These are phyloP conservation scores for Phytophthora brassicae DNA, from an alignment of 352 stramenopile genomes.

Conservation along the genomic window DNA sequence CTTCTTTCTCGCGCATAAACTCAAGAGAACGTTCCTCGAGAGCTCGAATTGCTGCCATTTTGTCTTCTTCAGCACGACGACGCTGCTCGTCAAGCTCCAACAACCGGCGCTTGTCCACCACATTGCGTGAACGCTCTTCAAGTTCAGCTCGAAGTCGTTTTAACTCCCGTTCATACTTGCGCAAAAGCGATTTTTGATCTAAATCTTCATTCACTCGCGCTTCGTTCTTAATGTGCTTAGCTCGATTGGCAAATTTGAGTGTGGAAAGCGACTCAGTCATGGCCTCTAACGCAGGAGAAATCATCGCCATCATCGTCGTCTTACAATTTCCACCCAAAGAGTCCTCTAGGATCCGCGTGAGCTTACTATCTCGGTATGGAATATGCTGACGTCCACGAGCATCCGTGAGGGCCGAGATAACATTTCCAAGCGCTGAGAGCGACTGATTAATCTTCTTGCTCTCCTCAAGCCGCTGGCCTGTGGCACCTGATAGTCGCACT, in stretches of 20 bases:
- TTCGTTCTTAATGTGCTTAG: constrained; percentile 93
- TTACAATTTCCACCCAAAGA: constrained; percentile 93
- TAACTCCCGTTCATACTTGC: constrained; percentile 95
- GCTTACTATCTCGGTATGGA: constrained; percentile 92
- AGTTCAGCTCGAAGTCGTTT: constrained; percentile 92
- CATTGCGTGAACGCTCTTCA: constrained; percentile 91
- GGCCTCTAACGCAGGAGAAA: constrained; percentile 87
- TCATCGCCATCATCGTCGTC: constrained; percentile 97
- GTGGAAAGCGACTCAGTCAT: constrained; percentile 92
- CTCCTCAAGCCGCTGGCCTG: constrained; percentile 87
- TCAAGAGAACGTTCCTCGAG: constrained; percentile 90
- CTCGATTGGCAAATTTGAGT: constrained; percentile 94
- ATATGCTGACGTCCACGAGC: constrained; percentile 89
- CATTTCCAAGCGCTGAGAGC: constrained; percentile 88
- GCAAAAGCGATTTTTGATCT: constrained; percentile 91
- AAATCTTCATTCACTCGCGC: constrained; percentile 92
- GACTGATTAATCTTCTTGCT: constrained; percentile 95
- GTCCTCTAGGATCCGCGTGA: constrained; percentile 92
- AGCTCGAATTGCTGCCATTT: constrained; percentile 93
- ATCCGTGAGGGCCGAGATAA: constrained; percentile 91
- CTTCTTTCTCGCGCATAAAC: constrained; percentile 95
- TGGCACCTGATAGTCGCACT: constrained; percentile 86
- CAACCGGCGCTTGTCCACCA: constrained; percentile 92
- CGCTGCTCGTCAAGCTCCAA: constrained; percentile 90
- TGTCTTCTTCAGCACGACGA: constrained; percentile 91